phyloP scores from a whole-genome alignment of 2,329 filamentous ascomycete genomes.

The Colletotrichum spaethianum region DNA sequence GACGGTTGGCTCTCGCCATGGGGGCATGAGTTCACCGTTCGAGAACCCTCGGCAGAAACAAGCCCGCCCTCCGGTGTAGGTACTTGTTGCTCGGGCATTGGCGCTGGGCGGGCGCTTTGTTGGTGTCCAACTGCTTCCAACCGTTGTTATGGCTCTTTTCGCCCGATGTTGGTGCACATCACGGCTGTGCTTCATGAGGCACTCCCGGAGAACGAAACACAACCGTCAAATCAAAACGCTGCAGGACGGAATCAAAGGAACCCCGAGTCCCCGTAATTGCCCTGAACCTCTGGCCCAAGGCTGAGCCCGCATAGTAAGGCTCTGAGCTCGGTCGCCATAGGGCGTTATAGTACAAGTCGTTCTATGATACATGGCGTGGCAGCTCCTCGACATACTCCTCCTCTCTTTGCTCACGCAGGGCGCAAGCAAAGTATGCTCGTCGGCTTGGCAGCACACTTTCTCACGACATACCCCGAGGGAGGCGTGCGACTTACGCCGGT shows the following conservation, averaged over 20 bases:
- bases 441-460: slow-evolving; percentile 3
- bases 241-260: slow-evolving; percentile 23
- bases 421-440: neutral
- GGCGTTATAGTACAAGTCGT: slow-evolving; percentile 33
- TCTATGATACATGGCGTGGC: slow-evolving; percentile 37
- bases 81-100: slow-evolving; percentile 4
- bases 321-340: neutral
- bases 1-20: slow-evolving; percentile 13
- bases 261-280: slow-evolving; percentile 24
- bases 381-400: slow-evolving; percentile 9
- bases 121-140: slow-evolving; percentile 21
- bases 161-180: slow-evolving; percentile 19
- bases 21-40: slow-evolving; percentile 28
- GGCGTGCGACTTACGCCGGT: slow-evolving; percentile 7
- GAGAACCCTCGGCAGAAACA: slow-evolving; percentile 27
- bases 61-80: neutral
- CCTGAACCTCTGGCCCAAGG: neutral
- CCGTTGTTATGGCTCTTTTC: neutral
- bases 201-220: slow-evolving; percentile 23
- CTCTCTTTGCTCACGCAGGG: slow-evolving; percentile 4
- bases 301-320: neutral
- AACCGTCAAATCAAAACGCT: slow-evolving; percentile 17
- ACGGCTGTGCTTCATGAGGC: slow-evolving; percentile 21
- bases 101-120: neutral
- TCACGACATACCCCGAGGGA: slow-evolving; percentile 20